Conservation (phyloP, 1,284 basidiomycete species). For the Irpex sp. region DNA sequence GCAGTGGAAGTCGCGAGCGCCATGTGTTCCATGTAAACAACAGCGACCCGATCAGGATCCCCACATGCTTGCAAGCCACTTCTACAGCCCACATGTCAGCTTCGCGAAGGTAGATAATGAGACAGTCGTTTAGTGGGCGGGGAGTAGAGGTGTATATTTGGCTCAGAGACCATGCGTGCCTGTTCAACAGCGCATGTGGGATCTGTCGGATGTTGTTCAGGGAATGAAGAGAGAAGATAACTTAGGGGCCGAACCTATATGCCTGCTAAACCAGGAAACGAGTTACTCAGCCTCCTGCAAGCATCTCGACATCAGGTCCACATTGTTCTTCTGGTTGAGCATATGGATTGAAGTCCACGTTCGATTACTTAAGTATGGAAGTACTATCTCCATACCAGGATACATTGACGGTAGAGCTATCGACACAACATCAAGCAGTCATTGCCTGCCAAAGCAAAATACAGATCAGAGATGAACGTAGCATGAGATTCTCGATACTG, state of each 20-base stretch:
- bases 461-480: constrained; percentile 14
- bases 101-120: background rate
- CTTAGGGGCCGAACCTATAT: background rate
- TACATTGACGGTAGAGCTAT: background rate
- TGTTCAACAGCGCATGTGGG: background rate
- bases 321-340: too few relatives aligned
- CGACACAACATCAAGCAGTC: background rate
- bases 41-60: background rate
- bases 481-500: background rate
- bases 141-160: background rate
- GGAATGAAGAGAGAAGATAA: background rate
- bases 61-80: background rate
- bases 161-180: background rate
- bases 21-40: background rate
- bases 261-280: background rate
- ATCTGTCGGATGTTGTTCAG: background rate
- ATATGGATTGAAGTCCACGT: background rate
- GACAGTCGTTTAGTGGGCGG: background rate
- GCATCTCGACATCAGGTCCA: too few relatives aligned
- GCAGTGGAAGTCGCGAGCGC: background rate
- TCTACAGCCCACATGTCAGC: background rate
- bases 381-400: background rate
- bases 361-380: background rate
- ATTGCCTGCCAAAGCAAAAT: background rate
- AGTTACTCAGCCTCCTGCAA: too few relatives aligned